Evolutionary conservation across 2,329 filamentous ascomycete species (phyloP).

Genomic region (Phyllosticta capitalensis): DNA sequence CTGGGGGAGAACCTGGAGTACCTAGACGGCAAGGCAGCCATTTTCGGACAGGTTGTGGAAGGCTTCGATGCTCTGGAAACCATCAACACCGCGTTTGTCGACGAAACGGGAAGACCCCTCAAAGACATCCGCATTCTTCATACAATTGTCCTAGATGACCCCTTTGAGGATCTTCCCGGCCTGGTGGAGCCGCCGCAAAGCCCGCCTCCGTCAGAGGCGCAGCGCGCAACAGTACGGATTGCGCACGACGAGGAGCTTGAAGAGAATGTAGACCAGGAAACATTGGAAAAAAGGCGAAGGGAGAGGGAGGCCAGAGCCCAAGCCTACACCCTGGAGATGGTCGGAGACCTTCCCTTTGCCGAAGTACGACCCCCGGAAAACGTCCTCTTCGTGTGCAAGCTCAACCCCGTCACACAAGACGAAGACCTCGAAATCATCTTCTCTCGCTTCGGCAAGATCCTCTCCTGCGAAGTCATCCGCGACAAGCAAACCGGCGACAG

Average conservation of each 20-base stretch:
- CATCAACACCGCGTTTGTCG: constrained; percentile 82
- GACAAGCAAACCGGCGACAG: constrained; percentile 92
- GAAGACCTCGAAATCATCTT: constrained; percentile 94
- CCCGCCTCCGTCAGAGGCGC: constrained; percentile 71
- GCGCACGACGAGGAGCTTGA: constrained; percentile 78
- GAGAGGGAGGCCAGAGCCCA: constrained; percentile 90
- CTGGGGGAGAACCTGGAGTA: constrained; percentile 83
- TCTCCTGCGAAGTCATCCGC: constrained; percentile 92
- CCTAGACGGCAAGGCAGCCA: constrained; percentile 83
- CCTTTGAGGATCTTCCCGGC: constrained; percentile 71
- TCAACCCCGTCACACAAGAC: constrained; percentile 93
- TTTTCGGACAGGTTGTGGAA: constrained; percentile 92
- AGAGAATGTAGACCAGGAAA: constrained; percentile 69
- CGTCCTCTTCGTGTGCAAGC: constrained; percentile 94
- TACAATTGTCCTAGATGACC: constrained; percentile 84
- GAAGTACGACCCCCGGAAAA: constrained; percentile 97
- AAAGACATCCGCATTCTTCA: constrained; percentile 94
- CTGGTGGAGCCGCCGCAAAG: constrained; percentile 69
- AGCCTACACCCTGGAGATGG: constrained; percentile 91
- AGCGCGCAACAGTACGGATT: constrained; percentile 85
- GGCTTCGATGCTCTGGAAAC: constrained; percentile 91
- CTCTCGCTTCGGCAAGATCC: constrained; percentile 86
- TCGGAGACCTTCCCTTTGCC: constrained; percentile 92
- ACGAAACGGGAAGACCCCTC: constrained; percentile 75
- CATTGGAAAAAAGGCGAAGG: constrained; percentile 67